Conservation (phyloP, 78 protist species). For the Dictyostelium purpureum region DNA sequence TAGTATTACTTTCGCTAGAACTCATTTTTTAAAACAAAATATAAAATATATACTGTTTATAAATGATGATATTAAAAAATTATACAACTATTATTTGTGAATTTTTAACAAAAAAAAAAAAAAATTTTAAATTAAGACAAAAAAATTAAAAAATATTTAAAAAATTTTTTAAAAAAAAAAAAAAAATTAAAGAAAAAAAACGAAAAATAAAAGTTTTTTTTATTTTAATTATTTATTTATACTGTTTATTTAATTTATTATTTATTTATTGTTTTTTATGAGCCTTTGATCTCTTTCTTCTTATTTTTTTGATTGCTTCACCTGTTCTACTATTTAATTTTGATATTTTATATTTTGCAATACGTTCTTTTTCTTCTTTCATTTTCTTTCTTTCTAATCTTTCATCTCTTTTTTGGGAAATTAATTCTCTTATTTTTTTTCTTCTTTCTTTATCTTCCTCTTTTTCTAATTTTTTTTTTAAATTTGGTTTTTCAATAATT, state of each 20-base stretch:
- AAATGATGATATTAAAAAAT: not conserved
- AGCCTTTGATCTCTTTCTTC: constrained; percentile 11
- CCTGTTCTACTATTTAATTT: not conserved
- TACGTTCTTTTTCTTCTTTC: not conserved
- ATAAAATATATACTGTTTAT: not conserved
- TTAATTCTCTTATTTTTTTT: not conserved
- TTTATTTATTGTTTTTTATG: not conserved
- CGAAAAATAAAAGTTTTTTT: not conserved
- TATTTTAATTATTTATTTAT: not conserved
- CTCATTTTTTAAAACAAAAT: too few species aligned
- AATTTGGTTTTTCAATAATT: not conserved
- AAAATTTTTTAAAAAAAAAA: not conserved
- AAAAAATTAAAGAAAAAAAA: not conserved
- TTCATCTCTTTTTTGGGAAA: not conserved
- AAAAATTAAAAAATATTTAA: not conserved
- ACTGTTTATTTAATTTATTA: not conserved
- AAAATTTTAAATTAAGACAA: not conserved
- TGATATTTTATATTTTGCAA: not conserved
- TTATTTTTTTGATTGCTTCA: constrained; percentile 7
- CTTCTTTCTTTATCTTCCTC: not conserved
- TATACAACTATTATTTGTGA: not conserved
- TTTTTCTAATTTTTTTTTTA: not conserved
- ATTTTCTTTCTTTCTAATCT: not conserved
- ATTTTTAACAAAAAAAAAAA: not conserved
- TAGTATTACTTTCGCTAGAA: too few species aligned